Percentiles rank a stretch among this genome's conserved stretches.
Evolutionary conservation across 768 basidiomycete species (phyloP).

Genomic region (Suillus discolor): DNA sequence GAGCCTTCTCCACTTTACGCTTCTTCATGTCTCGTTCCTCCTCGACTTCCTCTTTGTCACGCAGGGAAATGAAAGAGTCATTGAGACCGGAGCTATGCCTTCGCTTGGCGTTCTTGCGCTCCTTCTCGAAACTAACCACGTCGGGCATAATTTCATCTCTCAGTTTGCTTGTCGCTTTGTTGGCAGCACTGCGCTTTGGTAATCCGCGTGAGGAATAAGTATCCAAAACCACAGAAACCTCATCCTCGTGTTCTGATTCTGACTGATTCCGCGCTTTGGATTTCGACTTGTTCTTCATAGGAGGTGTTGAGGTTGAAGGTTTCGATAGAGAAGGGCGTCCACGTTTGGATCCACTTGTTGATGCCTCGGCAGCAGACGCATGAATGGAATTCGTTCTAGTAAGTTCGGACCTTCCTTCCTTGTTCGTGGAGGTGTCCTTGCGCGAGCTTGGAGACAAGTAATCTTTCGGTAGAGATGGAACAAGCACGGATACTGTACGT

Average conservation of each 20-base stretch:
- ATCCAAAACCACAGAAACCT: slow-evolving; percentile 16
- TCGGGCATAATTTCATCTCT: slow-evolving; percentile 75
- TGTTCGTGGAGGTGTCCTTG: slow-evolving; percentile 8
- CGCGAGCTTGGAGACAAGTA: slow-evolving; percentile 24
- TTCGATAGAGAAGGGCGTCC: slow-evolving; percentile 21
- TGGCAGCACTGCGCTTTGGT: slow-evolving; percentile 55
- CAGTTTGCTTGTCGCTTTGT: slow-evolving; percentile 47
- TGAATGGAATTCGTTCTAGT: slow-evolving; percentile 22
- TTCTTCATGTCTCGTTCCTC: slow-evolving; percentile 22
- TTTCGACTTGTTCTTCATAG: slow-evolving; percentile 10
- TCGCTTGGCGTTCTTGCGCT: slow-evolving; percentile 50
- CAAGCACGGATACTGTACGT: slow-evolving; percentile 29
- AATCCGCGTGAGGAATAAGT: slow-evolving; percentile 20
- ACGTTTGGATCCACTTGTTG: slow-evolving; percentile 21
- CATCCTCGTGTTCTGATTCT: slow-evolving; percentile 7
- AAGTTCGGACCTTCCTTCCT: slow-evolving; percentile 9
- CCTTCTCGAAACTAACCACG: slow-evolving; percentile 65
- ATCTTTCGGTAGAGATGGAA: slow-evolving; percentile 28
- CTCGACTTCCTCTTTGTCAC: slow-evolving; percentile 14
- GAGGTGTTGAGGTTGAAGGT: slow-evolving; percentile 4
- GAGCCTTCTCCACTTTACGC: slow-evolving; percentile 21
- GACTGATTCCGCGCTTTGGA: slow-evolving; percentile 8
- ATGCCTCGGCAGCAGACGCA: slow-evolving; percentile 25
- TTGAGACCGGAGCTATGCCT: slow-evolving; percentile 35
- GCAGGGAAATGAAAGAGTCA: slow-evolving; percentile 21